Conservation (phyloP, 805 yeast species). For the Soucietia sequanensis region DNA sequence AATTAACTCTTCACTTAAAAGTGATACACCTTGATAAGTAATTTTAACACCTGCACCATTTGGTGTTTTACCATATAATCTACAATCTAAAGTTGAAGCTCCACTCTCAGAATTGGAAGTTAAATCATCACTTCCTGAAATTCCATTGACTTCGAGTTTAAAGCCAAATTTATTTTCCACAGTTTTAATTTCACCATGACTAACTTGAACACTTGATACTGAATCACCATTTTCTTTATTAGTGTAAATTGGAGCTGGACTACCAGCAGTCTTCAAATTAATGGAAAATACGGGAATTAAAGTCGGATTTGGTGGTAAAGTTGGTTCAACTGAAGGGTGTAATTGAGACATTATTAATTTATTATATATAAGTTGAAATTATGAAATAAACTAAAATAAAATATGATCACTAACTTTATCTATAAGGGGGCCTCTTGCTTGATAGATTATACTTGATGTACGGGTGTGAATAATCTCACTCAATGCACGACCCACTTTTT, state of each 20-base stretch:
- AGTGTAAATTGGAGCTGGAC: conserved; percentile 17
- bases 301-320: conserved; percentile 21
- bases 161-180: conserved; percentile 29
- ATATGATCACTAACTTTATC: no score
- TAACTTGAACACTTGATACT: conserved; percentile 20
- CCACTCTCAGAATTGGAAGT: conserved; percentile 26
- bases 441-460: no score
- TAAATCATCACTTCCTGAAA: conserved; percentile 51
- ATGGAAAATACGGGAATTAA: conserved; percentile 31
- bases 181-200: conserved; percentile 28
- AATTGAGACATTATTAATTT: no score
- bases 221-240: conserved; percentile 15
- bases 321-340: no score
- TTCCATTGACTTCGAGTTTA: conserved; percentile 24
- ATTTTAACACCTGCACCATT: conserved; percentile 43
- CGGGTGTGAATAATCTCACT: no score
- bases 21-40: conserved; percentile 49
- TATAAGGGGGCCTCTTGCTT: no score
- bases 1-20: conserved; percentile 27
- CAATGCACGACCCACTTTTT: no score
- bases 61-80: conserved; percentile 44
- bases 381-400: no score
- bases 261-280: conserved; percentile 23
- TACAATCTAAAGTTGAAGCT: conserved; percentile 45
- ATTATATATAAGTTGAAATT: no score